Evolutionary conservation across 2,329 filamentous ascomycete species (phyloP), one percentile per base, ranked within the genome.

Genomic region (Setomelanomma holmii): DNA sequence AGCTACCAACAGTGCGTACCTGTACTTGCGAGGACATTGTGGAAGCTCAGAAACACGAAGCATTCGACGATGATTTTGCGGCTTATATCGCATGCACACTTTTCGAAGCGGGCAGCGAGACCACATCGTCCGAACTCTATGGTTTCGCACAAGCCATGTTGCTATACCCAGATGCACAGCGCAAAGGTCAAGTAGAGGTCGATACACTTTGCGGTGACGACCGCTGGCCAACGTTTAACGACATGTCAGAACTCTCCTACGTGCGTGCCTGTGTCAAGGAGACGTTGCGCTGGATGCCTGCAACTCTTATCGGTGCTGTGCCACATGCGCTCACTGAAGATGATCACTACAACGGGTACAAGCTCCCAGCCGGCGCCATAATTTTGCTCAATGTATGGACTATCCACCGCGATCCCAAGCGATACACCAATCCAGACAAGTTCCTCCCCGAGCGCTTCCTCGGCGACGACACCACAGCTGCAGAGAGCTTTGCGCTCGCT

Each of bases 291-390:
- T 60, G 59, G 63, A 45, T 49, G n/a, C 58, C 63, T 1, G 49
- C 63, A 33, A 50, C 52, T 34, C 58, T 51, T 22, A 44, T 58
- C 20, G 55, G 55, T 21, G 45, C 49, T 19, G 50, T 48, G 19
- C 27, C 27, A 6, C 55, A 58, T 35, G 46, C 7, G 17, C 49
- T 39, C 45, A 48, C 33, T 33, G 44, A 63, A 65, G 77, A 80
- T 45, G 75, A 77, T 49, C 70, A 63, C 58, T 69, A 78, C 39
- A 74, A 76, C 34, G 78, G 76, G 11, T 74, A 73, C 21, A 63
- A 69, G 10, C 71, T 81, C 30, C 78, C 79, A 1, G 76, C 73
- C 40, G 75, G 72, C 1, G 72, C 69, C 1, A 71, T 71, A 4
- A 59, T 79, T 4, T 65, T 80, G 27, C 10, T 10, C 27, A 30